These are phyloP conservation scores for Blastocystis sp. DNA, from an alignment of 352 stramenopile genomes.

Conservation along the genomic window DNA sequence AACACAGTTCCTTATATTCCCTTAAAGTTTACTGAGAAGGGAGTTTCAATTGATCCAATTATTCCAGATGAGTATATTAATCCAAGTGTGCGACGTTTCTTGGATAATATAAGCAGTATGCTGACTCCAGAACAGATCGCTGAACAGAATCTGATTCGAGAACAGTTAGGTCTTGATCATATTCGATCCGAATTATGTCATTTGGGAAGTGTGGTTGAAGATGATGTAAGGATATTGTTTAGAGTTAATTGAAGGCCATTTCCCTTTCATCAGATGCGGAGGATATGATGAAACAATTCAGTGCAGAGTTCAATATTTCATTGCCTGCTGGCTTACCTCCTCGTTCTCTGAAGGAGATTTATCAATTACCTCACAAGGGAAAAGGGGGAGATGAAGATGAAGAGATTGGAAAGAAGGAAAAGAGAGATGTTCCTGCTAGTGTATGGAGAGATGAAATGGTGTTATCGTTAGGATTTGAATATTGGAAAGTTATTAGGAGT, in stretches of 20 bases:
- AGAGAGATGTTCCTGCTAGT: neutral
- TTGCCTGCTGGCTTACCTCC: conserved; percentile 17
- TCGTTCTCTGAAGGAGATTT: conserved; percentile 60
- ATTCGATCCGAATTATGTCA: conserved; percentile 34
- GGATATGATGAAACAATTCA: conserved; percentile 27
- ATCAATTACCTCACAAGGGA: conserved; percentile 54
- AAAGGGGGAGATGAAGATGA: conserved; percentile 22
- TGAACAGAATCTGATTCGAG: conserved; percentile 31
- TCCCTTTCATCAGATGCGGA: conserved; percentile 35
- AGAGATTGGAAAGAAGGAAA: neutral
- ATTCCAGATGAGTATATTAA: conserved; percentile 31
- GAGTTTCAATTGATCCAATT: conserved; percentile 27
- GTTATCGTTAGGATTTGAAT: neutral
- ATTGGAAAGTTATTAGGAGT: conserved; percentile 29
- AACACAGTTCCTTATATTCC: conserved; percentile 58
- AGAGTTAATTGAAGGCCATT: neutral
- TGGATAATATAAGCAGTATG: neutral
- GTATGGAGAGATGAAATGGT: neutral
- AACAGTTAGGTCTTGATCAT: conserved; percentile 38
- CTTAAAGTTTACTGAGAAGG: neutral
- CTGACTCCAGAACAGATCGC: neutral
- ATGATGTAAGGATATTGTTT: neutral
- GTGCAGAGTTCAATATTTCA: neutral
- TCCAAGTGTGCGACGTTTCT: conserved; percentile 8
- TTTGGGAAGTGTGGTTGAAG: conserved; percentile 43